A percentile compares a stretch with the other conserved stretches of the same genome.
Conservation (phyloP, 2,329 filamentous ascomycete genomes). For the Aureobasidium sp. region DNA sequence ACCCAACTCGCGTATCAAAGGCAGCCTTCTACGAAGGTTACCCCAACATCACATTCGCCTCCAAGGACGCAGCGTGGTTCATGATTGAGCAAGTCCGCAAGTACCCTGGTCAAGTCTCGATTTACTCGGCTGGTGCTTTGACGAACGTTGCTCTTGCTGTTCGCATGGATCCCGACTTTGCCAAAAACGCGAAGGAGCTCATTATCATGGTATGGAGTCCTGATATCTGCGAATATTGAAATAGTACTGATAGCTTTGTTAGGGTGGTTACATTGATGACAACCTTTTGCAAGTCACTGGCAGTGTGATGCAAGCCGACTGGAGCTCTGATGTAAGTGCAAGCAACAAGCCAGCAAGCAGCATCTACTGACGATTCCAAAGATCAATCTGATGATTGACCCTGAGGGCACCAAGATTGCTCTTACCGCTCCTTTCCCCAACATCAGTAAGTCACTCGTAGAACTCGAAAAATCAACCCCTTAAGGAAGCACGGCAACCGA, state of each 20-base stretch:
- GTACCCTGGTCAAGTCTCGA: slow-evolving; percentile 43
- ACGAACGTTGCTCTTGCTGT: slow-evolving; percentile 44
- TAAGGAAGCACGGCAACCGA: not conserved
- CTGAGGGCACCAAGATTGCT: slow-evolving; percentile 43
- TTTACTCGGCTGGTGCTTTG: slow-evolving; percentile 40
- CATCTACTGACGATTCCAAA: slow-evolving; percentile 24
- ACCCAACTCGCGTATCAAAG: slow-evolving; percentile 35
- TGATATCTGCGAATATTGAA: not conserved
- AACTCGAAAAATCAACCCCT: too few relatives aligned
- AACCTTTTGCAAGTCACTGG: slow-evolving; percentile 25
- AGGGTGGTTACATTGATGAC: slow-evolving; percentile 41
- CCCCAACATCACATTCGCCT: slow-evolving; percentile 36
- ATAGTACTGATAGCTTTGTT: not conserved
- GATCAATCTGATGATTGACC: slow-evolving; percentile 46
- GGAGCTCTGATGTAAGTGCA: slow-evolving; percentile 14
- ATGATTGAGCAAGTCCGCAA: slow-evolving; percentile 40
- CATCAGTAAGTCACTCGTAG: slow-evolving; percentile 20
- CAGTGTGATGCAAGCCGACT: slow-evolving; percentile 14
- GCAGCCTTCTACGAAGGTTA: slow-evolving; percentile 40
- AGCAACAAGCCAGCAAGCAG: slow-evolving; percentile 16
- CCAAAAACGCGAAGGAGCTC: slow-evolving; percentile 38
- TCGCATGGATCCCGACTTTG: slow-evolving; percentile 40
- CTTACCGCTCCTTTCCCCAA: slow-evolving; percentile 41
- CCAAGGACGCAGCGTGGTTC: slow-evolving; percentile 36
- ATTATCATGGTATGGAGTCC: slow-evolving; percentile 34